Percentiles rank a stretch among this genome's conserved stretches.
phyloP scores from a whole-genome alignment of 108 stramenopile genomes.

The Fragilaria crotonensis region DNA sequence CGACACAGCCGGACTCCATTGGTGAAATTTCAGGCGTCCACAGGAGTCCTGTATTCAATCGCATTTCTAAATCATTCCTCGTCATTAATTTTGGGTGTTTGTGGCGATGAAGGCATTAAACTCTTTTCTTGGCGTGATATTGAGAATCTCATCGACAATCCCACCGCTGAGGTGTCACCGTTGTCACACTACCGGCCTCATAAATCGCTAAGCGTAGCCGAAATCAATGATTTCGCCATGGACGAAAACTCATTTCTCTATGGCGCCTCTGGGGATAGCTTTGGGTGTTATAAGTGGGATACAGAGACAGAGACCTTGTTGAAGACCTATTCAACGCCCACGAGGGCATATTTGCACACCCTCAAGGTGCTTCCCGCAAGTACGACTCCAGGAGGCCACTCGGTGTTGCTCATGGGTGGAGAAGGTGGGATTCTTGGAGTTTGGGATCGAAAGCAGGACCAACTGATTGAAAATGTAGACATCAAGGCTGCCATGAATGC shows the following conservation, averaged over 20 bases:
- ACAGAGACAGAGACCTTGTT: conserved; percentile 25
- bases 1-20: too few species aligned
- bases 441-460: conserved; percentile 36
- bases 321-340: conserved; percentile 13
- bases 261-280: conserved; percentile 42
- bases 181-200: too few species aligned
- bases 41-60: neutral
- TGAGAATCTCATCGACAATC: too few species aligned
- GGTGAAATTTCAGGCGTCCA: too few species aligned
- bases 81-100: neutral
- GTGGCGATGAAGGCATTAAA: neutral
- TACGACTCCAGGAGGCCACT: conserved; percentile 2
- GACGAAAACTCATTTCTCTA: too few species aligned
- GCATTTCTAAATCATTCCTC: neutral
- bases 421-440: conserved; percentile 44
- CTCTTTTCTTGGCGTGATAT: neutral
- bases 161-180: too few species aligned
- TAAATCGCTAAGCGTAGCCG: neutral
- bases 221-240: conserved; percentile 2
- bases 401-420: conserved; percentile 30
- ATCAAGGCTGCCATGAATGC: conserved; percentile 27
- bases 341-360: too few species aligned
- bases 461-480: conserved; percentile 33
- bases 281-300: conserved; percentile 60
- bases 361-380: conserved; percentile 8